Base-by-base conservation (phyloP, 1,139 yeast genomes). In the Casaregolazyma suthepensis region DNA sequence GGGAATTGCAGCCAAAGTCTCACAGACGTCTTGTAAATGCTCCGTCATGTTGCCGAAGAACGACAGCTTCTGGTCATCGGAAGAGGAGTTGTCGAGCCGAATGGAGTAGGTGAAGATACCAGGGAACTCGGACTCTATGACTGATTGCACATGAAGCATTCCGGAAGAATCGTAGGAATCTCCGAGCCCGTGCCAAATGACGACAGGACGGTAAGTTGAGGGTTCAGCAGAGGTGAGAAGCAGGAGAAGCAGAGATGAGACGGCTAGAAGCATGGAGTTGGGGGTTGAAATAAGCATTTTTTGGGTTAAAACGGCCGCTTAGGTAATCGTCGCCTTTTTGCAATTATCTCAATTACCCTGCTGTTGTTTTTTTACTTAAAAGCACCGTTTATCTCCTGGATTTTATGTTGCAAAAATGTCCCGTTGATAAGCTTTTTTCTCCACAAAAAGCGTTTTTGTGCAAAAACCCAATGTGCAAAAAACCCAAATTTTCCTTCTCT, bases 131-230 rank as follows among this genome's bases (percentile, higher is more conserved):
- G 71, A 67, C 31, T 72, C 63, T 5, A 86, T 70, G 0, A 78
- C 58, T 1, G 74, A 74, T 3, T 71, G 68, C 1, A 78, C 78
- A n/a, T 74, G 66, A 43, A 68, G 70, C 73, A 86, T 81, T 0
- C 86, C 82, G 0, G 78, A 68, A 0, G 90, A 81, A 63, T 85
- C 79, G 64, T 82, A 87, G 18, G 79, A 75, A 66, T 87, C 96
- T 0, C 95, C 94, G 62, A 87, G 75, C 0, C 96, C 96, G 63
- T 87, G 96, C 95, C 95, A 87, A 45, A 87, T 63, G 1, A 87
- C 88, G 2, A 87, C 77, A 0, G 91, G 90, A 15, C 65, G 57
- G 44, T 46, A 46, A 13, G 31, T 13, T 10, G 48, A 22, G 12
- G 46, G 13, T 5, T 17, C 40, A n/a, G 18, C 17, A 31, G n/a